phyloP scores from a whole-genome alignment of 208 protist species.

The Wallacemonas rigidus region DNA sequence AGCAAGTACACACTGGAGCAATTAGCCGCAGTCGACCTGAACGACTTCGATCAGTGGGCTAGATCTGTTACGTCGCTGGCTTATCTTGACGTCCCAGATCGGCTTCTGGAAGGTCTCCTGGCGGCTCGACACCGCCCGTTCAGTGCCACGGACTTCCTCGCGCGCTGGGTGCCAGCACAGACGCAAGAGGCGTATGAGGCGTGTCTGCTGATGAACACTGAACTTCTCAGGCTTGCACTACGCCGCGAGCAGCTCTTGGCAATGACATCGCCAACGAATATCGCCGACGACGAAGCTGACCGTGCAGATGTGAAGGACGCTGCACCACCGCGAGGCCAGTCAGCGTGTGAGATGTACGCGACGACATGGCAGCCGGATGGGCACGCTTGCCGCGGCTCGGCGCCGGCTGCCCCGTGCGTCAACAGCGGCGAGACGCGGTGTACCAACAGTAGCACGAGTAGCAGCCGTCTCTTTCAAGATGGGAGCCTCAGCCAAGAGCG shows the following conservation, averaged over 20 bases:
- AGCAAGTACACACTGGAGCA: too few relatives aligned
- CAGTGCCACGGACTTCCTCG: background rate
- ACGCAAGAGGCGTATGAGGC: background rate
- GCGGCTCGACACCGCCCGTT: background rate
- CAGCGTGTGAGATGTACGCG: too few relatives aligned
- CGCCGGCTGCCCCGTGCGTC: too few relatives aligned
- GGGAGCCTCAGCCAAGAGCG: background rate
- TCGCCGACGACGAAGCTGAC: background rate
- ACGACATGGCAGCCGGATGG: too few relatives aligned
- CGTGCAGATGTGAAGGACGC: background rate
- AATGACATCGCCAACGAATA: too few relatives aligned
- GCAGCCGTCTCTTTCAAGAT: background rate
- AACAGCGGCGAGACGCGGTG: too few relatives aligned
- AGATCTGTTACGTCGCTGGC: background rate
- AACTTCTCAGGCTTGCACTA: background rate
- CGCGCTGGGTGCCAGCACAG: background rate
- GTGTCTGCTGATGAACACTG: background rate
- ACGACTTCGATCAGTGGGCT: background rate
- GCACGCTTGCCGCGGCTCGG: too few relatives aligned
- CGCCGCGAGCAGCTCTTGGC: background rate
- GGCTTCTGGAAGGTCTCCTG: background rate
- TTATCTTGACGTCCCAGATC: background rate
- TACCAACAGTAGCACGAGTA: too few relatives aligned
- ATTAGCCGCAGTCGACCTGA: background rate
- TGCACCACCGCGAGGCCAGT: too few relatives aligned